phyloP scores from a whole-genome alignment of 2,329 filamentous ascomycete species.

The Monosporascus sp. region DNA sequence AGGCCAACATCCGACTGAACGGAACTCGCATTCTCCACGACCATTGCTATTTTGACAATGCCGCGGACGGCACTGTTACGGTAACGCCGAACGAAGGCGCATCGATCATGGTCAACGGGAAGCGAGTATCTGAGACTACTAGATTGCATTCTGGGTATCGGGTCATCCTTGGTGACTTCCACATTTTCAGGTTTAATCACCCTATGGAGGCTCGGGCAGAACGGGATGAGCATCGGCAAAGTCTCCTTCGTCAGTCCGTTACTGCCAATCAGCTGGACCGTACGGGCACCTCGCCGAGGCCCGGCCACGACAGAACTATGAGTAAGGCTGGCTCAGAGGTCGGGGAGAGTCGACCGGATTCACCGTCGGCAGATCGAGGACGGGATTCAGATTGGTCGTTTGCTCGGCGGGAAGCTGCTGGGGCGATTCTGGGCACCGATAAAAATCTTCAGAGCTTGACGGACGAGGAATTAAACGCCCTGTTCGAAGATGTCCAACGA shows the following conservation, averaged over 20 bases:
- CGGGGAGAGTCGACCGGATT: conserved; percentile 73
- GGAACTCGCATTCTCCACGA: conserved; percentile 88
- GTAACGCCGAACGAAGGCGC: conserved; percentile 86
- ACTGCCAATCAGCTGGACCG: conserved; percentile 57
- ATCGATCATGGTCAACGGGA: conserved; percentile 95
- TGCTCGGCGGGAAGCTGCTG: conserved; percentile 87
- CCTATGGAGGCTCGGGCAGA: conserved; percentile 93
- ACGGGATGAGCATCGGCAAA: conserved; percentile 79
- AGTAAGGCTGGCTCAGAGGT: conserved; percentile 77
- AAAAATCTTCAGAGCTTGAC: conserved; percentile 86
- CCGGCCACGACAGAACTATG: conserved; percentile 70
- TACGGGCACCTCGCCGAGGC: conserved; percentile 53
- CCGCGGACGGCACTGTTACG: conserved; percentile 82
- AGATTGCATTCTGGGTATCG: conserved; percentile 87
- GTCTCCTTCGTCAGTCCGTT: conserved; percentile 77
- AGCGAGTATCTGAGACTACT: conserved; percentile 79
- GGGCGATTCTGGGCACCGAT: conserved; percentile 81
- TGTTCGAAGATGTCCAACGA: conserved; percentile 91
- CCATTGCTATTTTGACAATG: conserved; percentile 91
- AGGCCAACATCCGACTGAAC: conserved; percentile 87
- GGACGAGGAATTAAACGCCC: conserved; percentile 86
- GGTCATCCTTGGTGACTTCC: conserved; percentile 94
- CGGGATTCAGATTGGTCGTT: conserved; percentile 93
- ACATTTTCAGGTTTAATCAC: conserved; percentile 98
- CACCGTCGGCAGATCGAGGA: conserved; percentile 66